These are phyloP conservation scores for Globisporangium orthogonon DNA, from an alignment of 352 stramenopile species.

Conservation along the genomic window DNA sequence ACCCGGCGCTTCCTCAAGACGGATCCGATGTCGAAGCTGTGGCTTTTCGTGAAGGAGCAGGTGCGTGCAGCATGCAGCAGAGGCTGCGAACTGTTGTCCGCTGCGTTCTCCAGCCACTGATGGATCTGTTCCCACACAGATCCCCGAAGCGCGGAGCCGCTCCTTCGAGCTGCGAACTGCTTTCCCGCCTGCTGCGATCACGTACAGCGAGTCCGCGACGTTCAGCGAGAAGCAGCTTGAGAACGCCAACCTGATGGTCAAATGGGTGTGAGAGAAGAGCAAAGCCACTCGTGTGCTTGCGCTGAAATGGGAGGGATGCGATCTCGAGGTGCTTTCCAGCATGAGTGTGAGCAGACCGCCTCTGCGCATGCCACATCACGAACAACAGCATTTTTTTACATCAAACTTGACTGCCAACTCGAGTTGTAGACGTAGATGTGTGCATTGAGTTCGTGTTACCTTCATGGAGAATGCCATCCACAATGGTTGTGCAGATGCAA, in stretches of 20 bases:
- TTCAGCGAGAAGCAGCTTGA: slow-evolving; percentile 64
- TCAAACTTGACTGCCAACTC: too few relatives aligned
- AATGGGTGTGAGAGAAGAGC: slow-evolving; percentile 39
- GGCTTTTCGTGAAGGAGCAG: slow-evolving; percentile 67
- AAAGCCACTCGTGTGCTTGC: neutral
- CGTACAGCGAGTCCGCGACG: slow-evolving; percentile 40
- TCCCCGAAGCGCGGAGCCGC: slow-evolving; percentile 55
- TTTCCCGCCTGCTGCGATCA: slow-evolving; percentile 49
- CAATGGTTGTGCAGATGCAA: neutral
- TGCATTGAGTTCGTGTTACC: too few relatives aligned
- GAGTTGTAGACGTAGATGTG: too few relatives aligned
- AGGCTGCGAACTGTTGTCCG: too few relatives aligned
- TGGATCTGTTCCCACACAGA: slow-evolving; percentile 15
- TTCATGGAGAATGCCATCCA: neutral
- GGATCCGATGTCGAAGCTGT: slow-evolving; percentile 56
- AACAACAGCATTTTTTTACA: too few relatives aligned
- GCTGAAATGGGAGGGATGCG: neutral
- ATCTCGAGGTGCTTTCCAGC: neutral
- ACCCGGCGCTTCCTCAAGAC: slow-evolving; percentile 70
- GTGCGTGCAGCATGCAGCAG: slow-evolving; percentile 3
- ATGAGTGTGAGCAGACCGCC: too few relatives aligned
- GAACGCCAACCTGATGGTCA: slow-evolving; percentile 74
- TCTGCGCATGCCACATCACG: too few relatives aligned
- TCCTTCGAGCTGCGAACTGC: slow-evolving; percentile 70
- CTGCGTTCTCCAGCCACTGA: too few relatives aligned